Percentiles rank a stretch among this genome's conserved stretches.
These are phyloP conservation scores for Penicillium waksmanii DNA, from an alignment of 495 filamentous ascomycete species.

Conservation along the genomic window DNA sequence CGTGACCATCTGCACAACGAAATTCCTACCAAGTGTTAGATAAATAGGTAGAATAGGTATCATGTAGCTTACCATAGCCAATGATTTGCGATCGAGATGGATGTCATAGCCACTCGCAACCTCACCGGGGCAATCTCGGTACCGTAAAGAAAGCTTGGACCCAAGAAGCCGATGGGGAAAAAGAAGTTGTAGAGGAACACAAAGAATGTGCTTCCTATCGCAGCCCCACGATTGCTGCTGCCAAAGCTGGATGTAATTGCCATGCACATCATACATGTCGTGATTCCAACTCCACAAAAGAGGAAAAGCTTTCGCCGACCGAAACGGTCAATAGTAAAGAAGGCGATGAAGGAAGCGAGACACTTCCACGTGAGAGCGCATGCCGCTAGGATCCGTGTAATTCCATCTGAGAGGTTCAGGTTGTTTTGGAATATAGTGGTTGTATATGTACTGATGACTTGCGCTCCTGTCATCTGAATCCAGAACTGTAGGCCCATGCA, in stretches of 20 bases:
- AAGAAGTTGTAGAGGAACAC: constrained; percentile 59
- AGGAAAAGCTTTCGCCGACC: constrained; percentile 54
- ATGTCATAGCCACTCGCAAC: constrained; percentile 49
- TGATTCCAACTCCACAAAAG: constrained; percentile 48
- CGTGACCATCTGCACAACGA: constrained; percentile 57
- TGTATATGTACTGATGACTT: constrained; percentile 31
- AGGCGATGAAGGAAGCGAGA: constrained; percentile 43
- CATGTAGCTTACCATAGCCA: constrained; percentile 44
- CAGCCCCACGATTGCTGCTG: constrained; percentile 32
- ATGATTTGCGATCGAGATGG: constrained; percentile 53
- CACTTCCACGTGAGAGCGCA: constrained; percentile 50
- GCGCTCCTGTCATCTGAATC: constrained; percentile 34
- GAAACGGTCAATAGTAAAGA: constrained; percentile 51
- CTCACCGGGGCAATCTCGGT: constrained; percentile 55
- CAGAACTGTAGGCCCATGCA: constrained; percentile 44
- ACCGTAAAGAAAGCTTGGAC: constrained; percentile 58
- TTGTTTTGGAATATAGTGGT: constrained; percentile 34
- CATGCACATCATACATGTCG: constrained; percentile 35
- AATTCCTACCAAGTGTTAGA: constrained; percentile 20
- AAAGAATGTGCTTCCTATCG: constrained; percentile 46
- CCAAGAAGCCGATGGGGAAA: constrained; percentile 59
- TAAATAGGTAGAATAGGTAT: background rate
- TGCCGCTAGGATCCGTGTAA: constrained; percentile 28
- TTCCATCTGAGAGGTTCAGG: constrained; percentile 20
- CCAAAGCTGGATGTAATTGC: constrained; percentile 43